Evolutionary conservation across 2,329 filamentous ascomycete species (phyloP), one percentile per base, ranked within the genome.

Genomic region (Teratosphaeria gauchensis): DNA sequence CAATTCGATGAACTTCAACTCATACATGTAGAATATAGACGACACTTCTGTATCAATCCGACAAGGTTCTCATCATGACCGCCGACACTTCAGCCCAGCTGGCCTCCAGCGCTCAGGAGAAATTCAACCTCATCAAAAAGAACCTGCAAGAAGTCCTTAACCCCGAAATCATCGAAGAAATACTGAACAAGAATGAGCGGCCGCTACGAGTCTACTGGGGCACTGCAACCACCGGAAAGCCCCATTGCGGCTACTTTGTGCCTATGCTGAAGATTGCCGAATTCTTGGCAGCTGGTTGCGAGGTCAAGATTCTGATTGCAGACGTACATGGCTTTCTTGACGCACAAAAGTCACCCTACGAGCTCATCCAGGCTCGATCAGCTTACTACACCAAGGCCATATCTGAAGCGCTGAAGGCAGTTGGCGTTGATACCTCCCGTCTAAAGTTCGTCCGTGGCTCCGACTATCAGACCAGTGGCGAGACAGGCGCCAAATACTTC

Each of bases 221-320:
- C 51, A 92, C 88, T 46, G 89, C 89, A 19, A 90, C 90, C 16
- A 95, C 90, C 0, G 90, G 90, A n/a, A 82, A 86, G 61, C 91
- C 91, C 57, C 92, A 96, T 74, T 89, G 85, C 72, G 92, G 90
- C 66, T 96, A 96, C 80, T 89, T 95, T 62, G 88, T 94, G 9
- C 87, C 91, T 5, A 87, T 88, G 66, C 84, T 95, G 71, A 96
- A 96, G 76, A 88, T 48, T 62, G 91, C 90, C 46, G 87, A 96
- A 72, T 85, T 95, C 69, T 84, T 96, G 35, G 82, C 84, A 38
- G 91, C 92, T 32, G 91, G 88, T 42, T 96, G 90, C 77, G 83
- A 91, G 60, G 84, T 74, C 63, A 73, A 67, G 59, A 66, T 77
- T 48, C 68, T 78, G 46, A 63, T 74, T 14, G 72, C 71, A 24